Conservation (phyloP, 1,284 basidiomycete genomes). For the Heterobasidion occidentale region DNA sequence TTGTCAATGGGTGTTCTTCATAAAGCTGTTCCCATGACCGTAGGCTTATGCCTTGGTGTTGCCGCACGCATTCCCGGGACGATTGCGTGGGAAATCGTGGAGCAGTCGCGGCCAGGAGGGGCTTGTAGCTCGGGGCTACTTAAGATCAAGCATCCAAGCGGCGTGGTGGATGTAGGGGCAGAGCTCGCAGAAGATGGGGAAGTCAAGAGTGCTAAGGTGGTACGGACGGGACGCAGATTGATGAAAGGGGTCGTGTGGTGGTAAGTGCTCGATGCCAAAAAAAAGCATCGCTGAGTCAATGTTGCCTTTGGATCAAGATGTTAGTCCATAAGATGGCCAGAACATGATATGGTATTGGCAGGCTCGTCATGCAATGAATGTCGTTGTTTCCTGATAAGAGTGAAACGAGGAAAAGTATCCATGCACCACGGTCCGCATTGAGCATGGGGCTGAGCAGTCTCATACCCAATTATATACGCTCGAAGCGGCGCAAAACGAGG, state of each 20-base stretch:
- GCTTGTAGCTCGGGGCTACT: constrained; percentile 7
- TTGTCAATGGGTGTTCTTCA: constrained; percentile 69
- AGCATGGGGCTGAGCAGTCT: too few species aligned
- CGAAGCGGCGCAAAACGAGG: too few species aligned
- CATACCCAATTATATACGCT: too few species aligned
- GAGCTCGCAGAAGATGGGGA: constrained; percentile 33
- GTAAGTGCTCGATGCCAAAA: constrained; percentile 23
- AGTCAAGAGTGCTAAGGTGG: constrained; percentile 51
- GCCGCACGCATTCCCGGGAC: constrained; percentile 47
- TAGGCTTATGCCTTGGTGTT: constrained; percentile 64
- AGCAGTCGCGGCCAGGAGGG: constrained; percentile 9
- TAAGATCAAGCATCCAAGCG: constrained; percentile 56
- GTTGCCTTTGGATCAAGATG: too few species aligned
- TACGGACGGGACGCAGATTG: constrained; percentile 58
- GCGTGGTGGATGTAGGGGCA: constrained; percentile 59
- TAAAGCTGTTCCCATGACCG: constrained; percentile 69
- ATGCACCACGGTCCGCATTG: too few species aligned
- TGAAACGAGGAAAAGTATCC: too few species aligned
- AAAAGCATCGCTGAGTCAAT: too few species aligned
- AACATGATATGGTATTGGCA: too few species aligned
- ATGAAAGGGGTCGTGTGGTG: constrained; percentile 68
- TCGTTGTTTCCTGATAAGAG: too few species aligned
- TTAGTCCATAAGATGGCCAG: too few species aligned
- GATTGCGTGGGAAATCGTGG: constrained; percentile 40
- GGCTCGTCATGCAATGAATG: too few species aligned